These are phyloP conservation scores for Penicillium sp. DNA, from an alignment of 2,329 filamentous ascomycete species.

Conservation along the genomic window DNA sequence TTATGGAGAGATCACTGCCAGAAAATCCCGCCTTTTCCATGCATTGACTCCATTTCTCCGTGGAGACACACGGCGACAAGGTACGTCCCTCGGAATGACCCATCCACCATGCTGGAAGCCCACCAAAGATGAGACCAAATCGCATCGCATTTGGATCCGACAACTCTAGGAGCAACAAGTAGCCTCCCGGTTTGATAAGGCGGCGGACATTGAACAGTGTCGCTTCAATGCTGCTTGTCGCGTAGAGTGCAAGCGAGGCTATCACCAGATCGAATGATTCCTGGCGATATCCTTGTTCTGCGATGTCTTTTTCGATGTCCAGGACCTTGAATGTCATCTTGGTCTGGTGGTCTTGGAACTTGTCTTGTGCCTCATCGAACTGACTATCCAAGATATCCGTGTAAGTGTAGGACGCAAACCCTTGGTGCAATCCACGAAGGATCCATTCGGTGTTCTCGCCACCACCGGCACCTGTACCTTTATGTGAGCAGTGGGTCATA, in stretches of 20 bases:
- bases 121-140: constrained; percentile 29
- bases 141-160: constrained; percentile 24
- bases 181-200: constrained; percentile 49
- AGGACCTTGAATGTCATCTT: constrained; percentile 38
- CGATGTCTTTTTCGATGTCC: constrained; percentile 34
- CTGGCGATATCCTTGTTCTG: constrained; percentile 35
- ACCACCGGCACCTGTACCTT: constrained; percentile 11
- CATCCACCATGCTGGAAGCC: constrained; percentile 40
- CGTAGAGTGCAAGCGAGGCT: constrained; percentile 33
- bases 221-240: constrained; percentile 27
- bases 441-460: constrained; percentile 14
- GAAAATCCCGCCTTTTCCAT: constrained; percentile 35
- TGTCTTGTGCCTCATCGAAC: constrained; percentile 38
- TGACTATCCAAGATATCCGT: constrained; percentile 48
- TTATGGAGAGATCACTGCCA: constrained; percentile 22
- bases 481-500: neutral
- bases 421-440: constrained; percentile 8
- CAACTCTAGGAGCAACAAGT: constrained; percentile 47
- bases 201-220: constrained; percentile 32
- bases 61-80: constrained; percentile 26
- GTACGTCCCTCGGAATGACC: constrained; percentile 25
- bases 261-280: constrained; percentile 40
- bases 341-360: constrained; percentile 25
- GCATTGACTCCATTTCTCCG: constrained; percentile 32
- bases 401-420: constrained; percentile 45